Evolutionary conservation across 208 protist species (phyloP).

Genomic region (Acanthamoeba royreba): DNA sequence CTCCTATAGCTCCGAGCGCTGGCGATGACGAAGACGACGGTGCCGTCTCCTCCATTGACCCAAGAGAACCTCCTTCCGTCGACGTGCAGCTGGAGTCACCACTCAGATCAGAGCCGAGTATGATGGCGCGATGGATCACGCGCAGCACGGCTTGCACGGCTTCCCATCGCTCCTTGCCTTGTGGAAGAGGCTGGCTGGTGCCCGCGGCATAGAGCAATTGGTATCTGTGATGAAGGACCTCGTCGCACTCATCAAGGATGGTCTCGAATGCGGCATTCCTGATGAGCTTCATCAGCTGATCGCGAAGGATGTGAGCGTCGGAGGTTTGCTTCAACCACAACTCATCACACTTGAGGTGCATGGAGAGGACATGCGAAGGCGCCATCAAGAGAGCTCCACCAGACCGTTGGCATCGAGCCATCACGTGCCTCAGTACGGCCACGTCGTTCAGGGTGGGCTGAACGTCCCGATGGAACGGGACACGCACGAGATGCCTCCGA

Average conservation of each 20-base stretch:
- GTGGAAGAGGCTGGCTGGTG: neutral
- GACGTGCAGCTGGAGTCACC: too few species aligned
- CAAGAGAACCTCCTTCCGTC: too few species aligned
- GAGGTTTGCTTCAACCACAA: neutral
- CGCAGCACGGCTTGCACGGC: neutral
- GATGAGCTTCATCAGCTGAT: neutral
- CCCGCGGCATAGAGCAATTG: slow-evolving; percentile 20
- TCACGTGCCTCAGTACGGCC: neutral
- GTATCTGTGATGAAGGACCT: neutral
- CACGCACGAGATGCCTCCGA: neutral
- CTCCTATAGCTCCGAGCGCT: too few species aligned
- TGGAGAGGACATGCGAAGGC: neutral
- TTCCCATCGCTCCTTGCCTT: neutral
- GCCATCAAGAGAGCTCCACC: neutral
- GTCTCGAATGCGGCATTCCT: neutral
- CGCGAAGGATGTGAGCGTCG: too few species aligned
- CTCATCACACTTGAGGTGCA: neutral
- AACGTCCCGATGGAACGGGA: neutral
- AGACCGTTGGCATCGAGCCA: neutral
- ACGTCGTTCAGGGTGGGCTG: neutral
- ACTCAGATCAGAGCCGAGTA: too few species aligned
- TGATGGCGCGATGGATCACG: neutral
- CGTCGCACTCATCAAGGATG: slow-evolving; percentile 28
- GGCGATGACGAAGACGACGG: too few species aligned
- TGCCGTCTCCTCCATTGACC: neutral